Base-by-base conservation (phyloP, 352 stramenopile genomes). In the Phytophthora macrochlamydospora region DNA sequence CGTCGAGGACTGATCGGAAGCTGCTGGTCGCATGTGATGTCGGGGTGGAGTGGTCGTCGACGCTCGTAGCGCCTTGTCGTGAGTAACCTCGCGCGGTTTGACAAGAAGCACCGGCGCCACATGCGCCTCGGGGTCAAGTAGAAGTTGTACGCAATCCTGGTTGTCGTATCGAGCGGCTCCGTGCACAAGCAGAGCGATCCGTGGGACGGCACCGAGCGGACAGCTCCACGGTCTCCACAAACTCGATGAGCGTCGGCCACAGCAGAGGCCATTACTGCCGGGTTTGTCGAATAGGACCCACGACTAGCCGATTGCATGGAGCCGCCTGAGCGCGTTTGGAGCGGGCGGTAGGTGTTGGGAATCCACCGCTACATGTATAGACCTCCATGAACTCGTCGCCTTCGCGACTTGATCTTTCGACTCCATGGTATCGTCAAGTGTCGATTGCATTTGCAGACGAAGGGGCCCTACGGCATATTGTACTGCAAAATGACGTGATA, bases 121-220 rank as follows among this genome's bases (percentile, higher is more conserved):
- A 40, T 11, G 35, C 43, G 14, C 4, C 43, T 2, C 43, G 43
- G 43, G 24, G 45, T 51, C 6, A 4, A 46, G 59, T 64, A 56
- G 5, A 65, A 57, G 48, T 56, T 14, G 50, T 52, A 29, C 46
- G 59, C 42, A 61, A 68, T 56, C 65, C 5, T n/a, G 24, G 48
- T 32, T 42, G 53, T 73, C 53, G 42, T 53, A 69, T 73, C 53
- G 65, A 71, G 51, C 57, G 24, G 63, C 56, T 56, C 53, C 43
- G 35, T 4, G 57, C 14, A 29, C 29, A 11, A 62, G 31, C 56
- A 45, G 50, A 43, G 28, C 8, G 46, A 37, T 3, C 30, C 7
- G 45, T 58, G 43, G 49, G n/a, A 67, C 28, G 14, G 28, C 13
- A 31, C n/a, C 45, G 18, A 24, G 18, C 18, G 18, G 18, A 24